phyloP scores from a whole-genome alignment of 1,284 basidiomycete species.

The Microbotryum intermedium region DNA sequence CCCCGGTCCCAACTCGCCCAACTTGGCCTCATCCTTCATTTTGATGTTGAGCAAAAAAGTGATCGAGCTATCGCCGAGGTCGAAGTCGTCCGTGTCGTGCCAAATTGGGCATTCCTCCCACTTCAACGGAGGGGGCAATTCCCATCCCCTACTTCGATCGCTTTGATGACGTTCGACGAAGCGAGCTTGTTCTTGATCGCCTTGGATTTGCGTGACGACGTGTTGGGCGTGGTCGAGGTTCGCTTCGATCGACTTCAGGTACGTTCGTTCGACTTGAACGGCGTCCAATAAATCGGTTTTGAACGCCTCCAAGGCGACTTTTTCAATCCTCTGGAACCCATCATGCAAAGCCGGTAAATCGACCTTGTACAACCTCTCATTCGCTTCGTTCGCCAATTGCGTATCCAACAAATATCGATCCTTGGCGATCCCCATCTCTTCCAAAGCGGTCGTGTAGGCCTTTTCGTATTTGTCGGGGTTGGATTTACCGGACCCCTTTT shows the following conservation, averaged over 20 bases:
- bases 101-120: conserved; percentile 26
- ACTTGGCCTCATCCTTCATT: conserved; percentile 41
- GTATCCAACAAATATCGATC: conserved; percentile 25
- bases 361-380: conserved; percentile 16
- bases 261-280: conserved; percentile 8
- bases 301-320: conserved; percentile 11
- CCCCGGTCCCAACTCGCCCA: conserved; percentile 52
- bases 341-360: conserved; percentile 23
- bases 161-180: conserved; percentile 8
- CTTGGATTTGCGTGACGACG: conserved; percentile 4
- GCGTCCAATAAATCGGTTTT: background rate
- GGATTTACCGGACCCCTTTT: conserved; percentile 13
- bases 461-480: conserved; percentile 13
- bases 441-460: conserved; percentile 15
- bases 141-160: conserved; percentile 11
- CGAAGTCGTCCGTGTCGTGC: conserved; percentile 22
- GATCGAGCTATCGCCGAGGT: background rate
- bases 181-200: conserved; percentile 17
- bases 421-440: conserved; percentile 21
- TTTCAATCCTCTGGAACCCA: conserved; percentile 23
- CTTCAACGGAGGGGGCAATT: conserved; percentile 15
- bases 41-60: conserved; percentile 27
- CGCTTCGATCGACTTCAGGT: background rate
- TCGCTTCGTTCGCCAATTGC: conserved; percentile 17
- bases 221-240: background rate